phyloP scores from a whole-genome alignment of 495 filamentous ascomycete genomes.

The Elasticomyces elasticus region DNA sequence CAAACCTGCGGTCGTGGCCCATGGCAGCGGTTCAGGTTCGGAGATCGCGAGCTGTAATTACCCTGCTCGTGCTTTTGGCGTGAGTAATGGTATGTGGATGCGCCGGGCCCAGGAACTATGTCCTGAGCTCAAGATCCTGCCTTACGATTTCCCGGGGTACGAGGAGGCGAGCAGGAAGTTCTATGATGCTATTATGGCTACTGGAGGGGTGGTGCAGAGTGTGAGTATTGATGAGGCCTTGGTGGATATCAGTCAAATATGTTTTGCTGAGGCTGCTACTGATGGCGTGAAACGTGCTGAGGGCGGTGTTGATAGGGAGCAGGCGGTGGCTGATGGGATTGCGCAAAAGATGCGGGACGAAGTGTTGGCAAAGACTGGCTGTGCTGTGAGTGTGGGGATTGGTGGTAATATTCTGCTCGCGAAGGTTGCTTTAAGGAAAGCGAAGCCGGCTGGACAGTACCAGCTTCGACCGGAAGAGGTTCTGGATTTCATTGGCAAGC shows the following conservation, averaged over 20 bases:
- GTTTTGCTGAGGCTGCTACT: slow-evolving; percentile 56
- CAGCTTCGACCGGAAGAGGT: slow-evolving; percentile 73
- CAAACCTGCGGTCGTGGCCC: slow-evolving; percentile 83
- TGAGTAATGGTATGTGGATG: slow-evolving; percentile 99
- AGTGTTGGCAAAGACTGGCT: slow-evolving; percentile 64
- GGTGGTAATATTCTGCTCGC: slow-evolving; percentile 84
- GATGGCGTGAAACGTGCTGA: slow-evolving; percentile 59
- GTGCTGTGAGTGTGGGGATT: slow-evolving; percentile 89
- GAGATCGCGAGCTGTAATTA: slow-evolving; percentile 99
- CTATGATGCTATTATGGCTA: slow-evolving; percentile 69
- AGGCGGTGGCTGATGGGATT: slow-evolving; percentile 68
- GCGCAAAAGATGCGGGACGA: slow-evolving; percentile 53
- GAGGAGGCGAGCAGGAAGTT: slow-evolving; percentile 84
- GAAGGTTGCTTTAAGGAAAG: slow-evolving; percentile 80
- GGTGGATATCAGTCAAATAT: slow-evolving; percentile 61
- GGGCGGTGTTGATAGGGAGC: slow-evolving; percentile 69
- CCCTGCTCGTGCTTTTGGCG: slow-evolving; percentile 67
- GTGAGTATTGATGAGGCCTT: slow-evolving; percentile 94
- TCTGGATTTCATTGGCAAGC: slow-evolving; percentile 60
- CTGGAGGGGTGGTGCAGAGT: slow-evolving; percentile 80
- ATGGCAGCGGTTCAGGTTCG: slow-evolving; percentile 72
- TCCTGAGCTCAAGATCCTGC: slow-evolving; percentile 71
- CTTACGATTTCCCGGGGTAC: slow-evolving; percentile 89
- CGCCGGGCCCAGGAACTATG: slow-evolving; percentile 74
- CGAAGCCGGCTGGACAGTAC: slow-evolving; percentile 89